Conservation (phyloP, 805 yeast species). For the Candida parachauliodes region DNA sequence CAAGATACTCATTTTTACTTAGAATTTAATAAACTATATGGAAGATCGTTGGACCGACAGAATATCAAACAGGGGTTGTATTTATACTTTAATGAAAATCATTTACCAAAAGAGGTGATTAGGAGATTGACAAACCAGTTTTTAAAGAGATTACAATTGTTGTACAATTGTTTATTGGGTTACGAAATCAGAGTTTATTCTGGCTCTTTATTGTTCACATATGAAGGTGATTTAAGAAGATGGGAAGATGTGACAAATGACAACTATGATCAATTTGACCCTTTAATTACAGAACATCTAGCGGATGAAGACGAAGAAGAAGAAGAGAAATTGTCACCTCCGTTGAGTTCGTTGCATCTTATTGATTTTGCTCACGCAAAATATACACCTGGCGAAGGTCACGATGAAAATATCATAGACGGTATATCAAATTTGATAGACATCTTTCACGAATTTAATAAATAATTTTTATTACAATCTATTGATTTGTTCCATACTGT, state of each 20-base stretch:
- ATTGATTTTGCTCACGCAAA: constrained; percentile 92
- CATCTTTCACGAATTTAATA: constrained; percentile 30
- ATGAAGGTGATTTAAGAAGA: constrained; percentile 59
- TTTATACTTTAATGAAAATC: constrained; percentile 40
- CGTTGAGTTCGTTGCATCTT: constrained; percentile 57
- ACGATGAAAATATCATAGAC: constrained; percentile 64
- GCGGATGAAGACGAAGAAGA: constrained; percentile 17
- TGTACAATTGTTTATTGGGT: constrained; percentile 61
- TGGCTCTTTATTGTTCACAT: constrained; percentile 68
- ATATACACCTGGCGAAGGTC: constrained; percentile 57
- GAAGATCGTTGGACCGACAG: constrained; percentile 50
- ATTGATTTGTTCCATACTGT: constrained; percentile 3
- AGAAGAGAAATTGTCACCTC: constrained; percentile 21
- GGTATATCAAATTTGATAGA: constrained; percentile 66
- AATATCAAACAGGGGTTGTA: constrained; percentile 45
- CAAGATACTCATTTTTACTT: constrained; percentile 38
- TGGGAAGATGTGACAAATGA: constrained; percentile 43
- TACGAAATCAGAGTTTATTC: constrained; percentile 66
- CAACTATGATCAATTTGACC: constrained; percentile 38
- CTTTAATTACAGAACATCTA: constrained; percentile 17
- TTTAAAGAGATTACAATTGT: constrained; percentile 55
- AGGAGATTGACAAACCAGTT: constrained; percentile 40
- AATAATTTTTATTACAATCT: background rate
- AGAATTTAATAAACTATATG: constrained; percentile 64
- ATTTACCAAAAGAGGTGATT: constrained; percentile 17